Base-by-base conservation (phyloP, 306 rosid species). In the Prunus fruticosa region DNA sequence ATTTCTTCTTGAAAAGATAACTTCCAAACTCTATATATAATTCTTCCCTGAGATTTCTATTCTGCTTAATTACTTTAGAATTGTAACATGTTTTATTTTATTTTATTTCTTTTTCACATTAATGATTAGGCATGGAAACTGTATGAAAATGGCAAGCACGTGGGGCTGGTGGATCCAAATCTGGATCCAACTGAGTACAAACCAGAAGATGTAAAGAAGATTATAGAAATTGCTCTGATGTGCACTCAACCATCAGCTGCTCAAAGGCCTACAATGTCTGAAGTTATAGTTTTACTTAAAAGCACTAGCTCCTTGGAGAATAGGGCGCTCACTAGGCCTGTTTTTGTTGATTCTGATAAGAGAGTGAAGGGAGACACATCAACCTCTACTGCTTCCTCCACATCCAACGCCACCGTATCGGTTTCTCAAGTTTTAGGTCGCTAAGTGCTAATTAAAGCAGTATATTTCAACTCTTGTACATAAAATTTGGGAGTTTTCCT, bases 221-320 rank as follows among this genome's bases (percentile, higher is more conserved):
- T 79, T 10, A 28, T 84, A 51, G 91, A 87, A 76, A 82, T 91
- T 56, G 93, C 85, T 66, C 71, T 88, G 43, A 30, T 84, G 64
- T 91, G 93, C 87, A 84, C 87, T 52, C 93, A 91, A 68, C 71
- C 96, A 66, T 82, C 96, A 23, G 70, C 91, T 32, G 73, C 76
- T 23, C 18, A 66, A 57, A 88, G 96, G 71, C 93, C 96, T 77
- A 81, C 89, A 30, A 91, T 91, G 96, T 85, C 93, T 77, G 89
- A 91, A 84, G 65, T 84, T 0, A 88, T 79, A 3, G 80, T 84
- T 58, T 41, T 85, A n/a, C 91, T 91, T 3, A 88, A 84, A 91
- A 52, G 77, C 60, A 88, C 77, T 67, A 52, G 78, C 14, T 67
- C 81, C 12, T 1, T 67, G 54, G 85, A 74, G 54, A 41, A 78